Percentiles rank a stretch among this genome's conserved stretches.
These are phyloP conservation scores for Fusarium pseudocircinatum DNA, from an alignment of 2,329 filamentous ascomycete genomes.

Conservation along the genomic window DNA sequence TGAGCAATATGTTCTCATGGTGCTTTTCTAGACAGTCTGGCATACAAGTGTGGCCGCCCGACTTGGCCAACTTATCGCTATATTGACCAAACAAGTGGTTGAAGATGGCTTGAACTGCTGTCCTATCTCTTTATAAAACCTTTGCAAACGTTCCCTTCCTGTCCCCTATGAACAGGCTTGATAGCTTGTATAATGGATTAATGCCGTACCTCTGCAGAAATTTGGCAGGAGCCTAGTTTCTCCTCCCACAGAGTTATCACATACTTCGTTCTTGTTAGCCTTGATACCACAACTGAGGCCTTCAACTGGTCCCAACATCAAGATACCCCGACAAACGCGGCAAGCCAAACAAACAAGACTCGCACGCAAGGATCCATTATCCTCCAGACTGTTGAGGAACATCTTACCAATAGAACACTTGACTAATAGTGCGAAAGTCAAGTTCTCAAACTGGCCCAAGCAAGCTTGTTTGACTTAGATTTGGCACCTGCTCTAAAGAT, in stretches of 20 bases:
- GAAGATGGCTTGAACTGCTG: too few relatives aligned
- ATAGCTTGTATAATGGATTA: too few relatives aligned
- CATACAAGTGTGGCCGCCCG: too few relatives aligned
- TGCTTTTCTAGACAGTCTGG: too few relatives aligned
- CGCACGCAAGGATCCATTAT: not conserved
- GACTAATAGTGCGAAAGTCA: not conserved
- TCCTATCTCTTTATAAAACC: too few relatives aligned
- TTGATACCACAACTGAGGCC: not conserved
- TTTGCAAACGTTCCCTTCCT: too few relatives aligned
- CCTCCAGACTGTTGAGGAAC: not conserved
- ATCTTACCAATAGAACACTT: not conserved
- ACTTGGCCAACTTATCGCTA: too few relatives aligned
- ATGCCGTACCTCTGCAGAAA: too few relatives aligned
- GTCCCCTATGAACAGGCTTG: too few relatives aligned
- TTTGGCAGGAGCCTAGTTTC: too few relatives aligned
- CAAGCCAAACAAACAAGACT: conserved; percentile 1
- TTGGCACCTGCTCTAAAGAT: conserved; percentile 4
- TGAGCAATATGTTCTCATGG: too few relatives aligned
- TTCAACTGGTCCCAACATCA: not conserved
- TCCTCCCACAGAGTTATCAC: not conserved
- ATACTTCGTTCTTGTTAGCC: not conserved
- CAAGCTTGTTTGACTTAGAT: conserved; percentile 17
- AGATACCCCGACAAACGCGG: not conserved
- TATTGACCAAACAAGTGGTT: too few relatives aligned
- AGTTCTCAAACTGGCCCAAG: conserved; percentile 26